A percentile compares a stretch with the other conserved stretches of the same genome.
These are phyloP conservation scores for Aspergillus neoniger DNA, from an alignment of 2,329 filamentous ascomycete species.

Conservation along the genomic window DNA sequence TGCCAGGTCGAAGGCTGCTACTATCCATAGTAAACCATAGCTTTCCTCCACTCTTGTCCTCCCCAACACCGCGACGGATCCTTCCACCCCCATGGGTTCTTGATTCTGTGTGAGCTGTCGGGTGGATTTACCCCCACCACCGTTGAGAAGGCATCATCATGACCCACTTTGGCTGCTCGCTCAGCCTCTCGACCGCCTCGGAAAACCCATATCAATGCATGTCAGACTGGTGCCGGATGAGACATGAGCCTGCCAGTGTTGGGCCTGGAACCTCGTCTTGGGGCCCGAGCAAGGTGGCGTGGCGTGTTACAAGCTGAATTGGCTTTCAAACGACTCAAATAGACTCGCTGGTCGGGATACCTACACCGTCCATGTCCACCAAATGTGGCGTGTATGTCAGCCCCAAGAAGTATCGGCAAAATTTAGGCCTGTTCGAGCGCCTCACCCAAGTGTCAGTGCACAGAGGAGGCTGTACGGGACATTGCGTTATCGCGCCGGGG, in stretches of 20 bases:
- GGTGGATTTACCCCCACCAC: neutral
- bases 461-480: neutral
- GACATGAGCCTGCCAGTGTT: slow-evolving; percentile 1
- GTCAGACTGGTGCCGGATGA: slow-evolving; percentile 2
- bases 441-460: neutral
- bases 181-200: neutral
- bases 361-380: neutral
- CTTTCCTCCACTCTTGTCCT: neutral
- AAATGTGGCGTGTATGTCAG: neutral
- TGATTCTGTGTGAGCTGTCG: slow-evolving; percentile 2
- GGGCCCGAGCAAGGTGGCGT: slow-evolving; percentile 9
- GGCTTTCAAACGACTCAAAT: neutral
- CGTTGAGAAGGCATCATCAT: neutral
- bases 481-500: slow-evolving; percentile 5
- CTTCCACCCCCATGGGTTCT: neutral
- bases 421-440: slow-evolving; percentile 3
- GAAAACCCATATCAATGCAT: slow-evolving; percentile 1
- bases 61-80: neutral
- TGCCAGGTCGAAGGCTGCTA: neutral
- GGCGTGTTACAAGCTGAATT: neutral
- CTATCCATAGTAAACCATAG: too few species aligned
- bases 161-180: slow-evolving; percentile 1
- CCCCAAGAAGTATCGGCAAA: neutral
- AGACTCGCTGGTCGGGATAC: neutral
- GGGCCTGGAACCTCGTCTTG: slow-evolving; percentile 6